Percentiles rank a stretch among this genome's conserved stretches.
These are phyloP conservation scores for Podila clonocystis DNA, from an alignment of 192 early-diverging fungal genomes.

Conservation along the genomic window DNA sequence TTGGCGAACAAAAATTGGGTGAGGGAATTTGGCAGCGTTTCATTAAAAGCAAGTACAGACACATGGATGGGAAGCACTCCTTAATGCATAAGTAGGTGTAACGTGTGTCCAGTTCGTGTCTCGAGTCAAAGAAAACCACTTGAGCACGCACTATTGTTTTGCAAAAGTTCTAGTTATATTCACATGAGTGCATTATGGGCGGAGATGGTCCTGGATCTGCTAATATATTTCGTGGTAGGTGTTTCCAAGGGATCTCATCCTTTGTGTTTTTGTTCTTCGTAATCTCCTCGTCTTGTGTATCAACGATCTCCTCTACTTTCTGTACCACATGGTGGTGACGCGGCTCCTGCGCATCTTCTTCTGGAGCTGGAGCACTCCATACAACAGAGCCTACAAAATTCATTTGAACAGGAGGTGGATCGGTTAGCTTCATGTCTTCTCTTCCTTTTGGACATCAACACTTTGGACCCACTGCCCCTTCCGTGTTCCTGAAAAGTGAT, in stretches of 20 bases:
- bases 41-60: too few relatives aligned
- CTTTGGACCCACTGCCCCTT: neutral
- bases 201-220: too few relatives aligned
- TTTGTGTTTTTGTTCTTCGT: neutral
- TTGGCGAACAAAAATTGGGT: too few relatives aligned
- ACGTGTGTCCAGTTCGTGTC: too few relatives aligned
- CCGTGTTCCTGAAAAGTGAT: neutral
- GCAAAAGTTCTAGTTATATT: too few relatives aligned
- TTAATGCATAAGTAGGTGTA: too few relatives aligned
- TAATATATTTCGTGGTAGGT: neutral
- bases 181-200: too few relatives aligned
- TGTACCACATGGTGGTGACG: conserved; percentile 81
- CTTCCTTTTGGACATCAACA: too few relatives aligned
- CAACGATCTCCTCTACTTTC: conserved; percentile 62
- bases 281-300: neutral
- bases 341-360: conserved; percentile 95
- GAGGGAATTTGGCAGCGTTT: too few relatives aligned
- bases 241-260: neutral
- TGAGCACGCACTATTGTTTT: too few relatives aligned
- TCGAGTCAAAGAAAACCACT: too few relatives aligned
- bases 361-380: conserved; percentile 96
- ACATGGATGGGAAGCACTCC: too few relatives aligned
- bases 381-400: conserved; percentile 76
- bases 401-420: neutral
- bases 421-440: neutral